Base-by-base conservation (phyloP, 345 rosid genomes). In the Angophora floribunda region DNA sequence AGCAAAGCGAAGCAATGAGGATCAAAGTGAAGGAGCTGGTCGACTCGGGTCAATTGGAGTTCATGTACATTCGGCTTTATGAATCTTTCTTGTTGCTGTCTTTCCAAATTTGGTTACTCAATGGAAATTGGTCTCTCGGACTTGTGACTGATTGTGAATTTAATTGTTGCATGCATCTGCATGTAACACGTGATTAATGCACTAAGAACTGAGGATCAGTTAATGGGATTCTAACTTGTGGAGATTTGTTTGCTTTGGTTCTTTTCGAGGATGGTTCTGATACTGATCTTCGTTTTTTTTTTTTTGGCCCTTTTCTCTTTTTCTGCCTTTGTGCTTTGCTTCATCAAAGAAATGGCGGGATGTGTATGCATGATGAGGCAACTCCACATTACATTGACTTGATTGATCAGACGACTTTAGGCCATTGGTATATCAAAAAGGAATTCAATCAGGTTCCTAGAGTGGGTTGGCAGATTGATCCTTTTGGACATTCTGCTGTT, bases 381-480 rank as follows among this genome's bases (percentile, higher is more conserved):
- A 92, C 95, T 86, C 93, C 98, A 5, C 99, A 97, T 93, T 97
- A 96, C 89, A 92, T 97, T 90, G 99, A 97, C 88, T 89, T 97
- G 96, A 94, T 97, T 91, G 99, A 97, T 94, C 97, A 97, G 94
- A 97, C 99, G 51, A 97, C 99, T 79, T 91, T 97, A 86, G 99
- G 98, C 65, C 98, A 97, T 91, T 88, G 78, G 89, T 97, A 94
- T 89, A 96, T 97, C 92, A 97, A 95, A 93, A 90, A 89, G 87
- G 96, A 94, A 91, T 97, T 97, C 87, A 96, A 93, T 89, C 95
- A 95, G 92, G 89, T 93, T 90, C 99, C 99, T 17, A 95, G 99
- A 92, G 97, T 97, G n/a, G 99, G 99, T 90, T 97, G 99, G 99
- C 98, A 97, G 91, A 97, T 97, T 28, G 99, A 97, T 87, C 98